These are phyloP conservation scores for Macrolepiota albuminosa DNA, from an alignment of 768 basidiomycete genomes.

Conservation along the genomic window DNA sequence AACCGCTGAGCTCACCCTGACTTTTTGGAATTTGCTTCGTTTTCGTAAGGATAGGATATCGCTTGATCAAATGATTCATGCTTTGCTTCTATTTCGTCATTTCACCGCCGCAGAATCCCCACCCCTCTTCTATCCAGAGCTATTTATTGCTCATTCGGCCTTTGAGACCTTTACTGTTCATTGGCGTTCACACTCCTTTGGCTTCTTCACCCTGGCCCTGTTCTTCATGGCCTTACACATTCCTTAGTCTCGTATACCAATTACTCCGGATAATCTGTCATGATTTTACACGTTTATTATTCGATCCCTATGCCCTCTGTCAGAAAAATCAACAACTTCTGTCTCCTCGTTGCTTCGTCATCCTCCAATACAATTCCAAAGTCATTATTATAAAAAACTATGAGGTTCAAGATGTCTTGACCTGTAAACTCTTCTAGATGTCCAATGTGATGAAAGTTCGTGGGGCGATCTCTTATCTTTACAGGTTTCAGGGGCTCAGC, in stretches of 20 bases:
- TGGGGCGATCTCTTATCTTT: conserved; percentile 6
- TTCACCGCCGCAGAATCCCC: not conserved
- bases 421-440: not conserved
- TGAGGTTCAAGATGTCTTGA: conserved; percentile 6
- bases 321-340: conserved; percentile 2
- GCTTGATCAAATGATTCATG: not conserved
- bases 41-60: not conserved
- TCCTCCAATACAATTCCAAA: not conserved
- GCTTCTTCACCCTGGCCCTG: not conserved
- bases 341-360: not conserved
- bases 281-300: not conserved
- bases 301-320: not conserved
- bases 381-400: conserved; percentile 6
- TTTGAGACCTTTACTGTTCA: not conserved
- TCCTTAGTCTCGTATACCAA: not conserved
- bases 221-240: not conserved
- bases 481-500: not conserved
- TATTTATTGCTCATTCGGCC: not conserved
- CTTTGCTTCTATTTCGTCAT: not conserved
- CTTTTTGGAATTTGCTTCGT: not conserved
- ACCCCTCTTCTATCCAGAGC: too few species aligned
- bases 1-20: not conserved
- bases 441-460: not conserved
- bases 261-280: not conserved
- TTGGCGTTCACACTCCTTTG: not conserved